Percentiles rank a stretch among this genome's conserved stretches.
phyloP scores from a whole-genome alignment of 2,329 filamentous ascomycete species.

The Rutstroemia sydowiana region DNA sequence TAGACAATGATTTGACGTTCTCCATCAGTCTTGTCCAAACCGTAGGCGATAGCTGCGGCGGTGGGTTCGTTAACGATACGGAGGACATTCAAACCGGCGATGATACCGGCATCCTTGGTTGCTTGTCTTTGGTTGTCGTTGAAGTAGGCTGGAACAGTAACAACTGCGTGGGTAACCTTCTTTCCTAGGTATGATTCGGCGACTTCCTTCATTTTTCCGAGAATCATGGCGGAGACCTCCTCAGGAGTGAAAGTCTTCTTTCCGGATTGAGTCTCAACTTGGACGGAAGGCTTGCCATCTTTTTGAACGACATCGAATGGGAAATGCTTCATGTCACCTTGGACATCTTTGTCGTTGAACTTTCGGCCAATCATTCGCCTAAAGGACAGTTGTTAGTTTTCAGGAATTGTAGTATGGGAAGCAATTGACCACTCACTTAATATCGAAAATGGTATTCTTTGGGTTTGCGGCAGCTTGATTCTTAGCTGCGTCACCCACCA shows the following conservation, averaged over 20 bases:
- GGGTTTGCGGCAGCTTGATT: slow-evolving; percentile 99
- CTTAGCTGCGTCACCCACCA: slow-evolving; percentile 99
- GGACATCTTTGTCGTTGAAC: slow-evolving; percentile 91
- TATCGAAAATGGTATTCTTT: slow-evolving; percentile 94
- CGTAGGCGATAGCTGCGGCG: slow-evolving; percentile 95
- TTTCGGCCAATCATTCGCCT: slow-evolving; percentile 97
- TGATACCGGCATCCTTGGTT: slow-evolving; percentile 98
- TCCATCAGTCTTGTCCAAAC: slow-evolving; percentile 94
- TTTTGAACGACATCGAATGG: slow-evolving; percentile 97
- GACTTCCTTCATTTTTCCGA: slow-evolving; percentile 99
- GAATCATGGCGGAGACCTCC: slow-evolving; percentile 98
- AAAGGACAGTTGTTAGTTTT: neutral
- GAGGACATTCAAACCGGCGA: slow-evolving; percentile 94
- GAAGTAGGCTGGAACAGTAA: slow-evolving; percentile 99
- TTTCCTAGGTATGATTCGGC: slow-evolving; percentile 97
- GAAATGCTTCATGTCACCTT: slow-evolving; percentile 48
- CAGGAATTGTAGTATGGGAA: too few relatives aligned
- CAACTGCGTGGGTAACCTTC: slow-evolving; percentile 98
- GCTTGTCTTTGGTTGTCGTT: slow-evolving; percentile 99
- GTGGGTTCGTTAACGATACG: slow-evolving; percentile 99
- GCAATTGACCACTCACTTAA: slow-evolving; percentile 64
- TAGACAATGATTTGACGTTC: slow-evolving; percentile 99
- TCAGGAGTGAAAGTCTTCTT: slow-evolving; percentile 95
- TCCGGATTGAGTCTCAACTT: slow-evolving; percentile 94
- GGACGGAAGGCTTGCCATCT: slow-evolving; percentile 81